A percentile compares a stretch with the other conserved stretches of the same genome.
These are phyloP conservation scores for Knoxdaviesia capensis DNA, from an alignment of 2,329 filamentous ascomycete genomes.

Conservation along the genomic window DNA sequence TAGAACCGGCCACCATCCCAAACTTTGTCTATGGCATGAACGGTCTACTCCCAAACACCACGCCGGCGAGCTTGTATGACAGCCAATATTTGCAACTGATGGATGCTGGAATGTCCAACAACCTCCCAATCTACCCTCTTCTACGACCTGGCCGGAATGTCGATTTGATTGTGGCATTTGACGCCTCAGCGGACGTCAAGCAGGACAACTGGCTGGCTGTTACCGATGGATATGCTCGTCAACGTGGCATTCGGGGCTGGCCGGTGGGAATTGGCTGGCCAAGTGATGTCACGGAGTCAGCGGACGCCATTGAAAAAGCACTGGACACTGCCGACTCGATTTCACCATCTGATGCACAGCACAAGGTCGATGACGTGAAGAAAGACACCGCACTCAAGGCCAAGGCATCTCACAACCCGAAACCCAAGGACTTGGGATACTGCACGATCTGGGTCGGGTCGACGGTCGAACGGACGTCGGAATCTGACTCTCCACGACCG, in stretches of 20 bases:
- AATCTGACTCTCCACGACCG: slow-evolving; percentile 21
- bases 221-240: slow-evolving; percentile 77
- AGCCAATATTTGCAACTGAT: slow-evolving; percentile 62
- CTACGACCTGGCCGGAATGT: slow-evolving; percentile 74
- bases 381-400: slow-evolving; percentile 19
- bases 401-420: slow-evolving; percentile 9
- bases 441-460: slow-evolving; percentile 93
- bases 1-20: slow-evolving; percentile 76
- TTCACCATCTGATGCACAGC: slow-evolving; percentile 31
- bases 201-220: slow-evolving; percentile 94
- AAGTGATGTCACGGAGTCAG: slow-evolving; percentile 25
- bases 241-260: slow-evolving; percentile 86
- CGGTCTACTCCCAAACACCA: slow-evolving; percentile 50
- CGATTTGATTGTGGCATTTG: slow-evolving; percentile 81
- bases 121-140: slow-evolving; percentile 85
- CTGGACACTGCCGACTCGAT: slow-evolving; percentile 44
- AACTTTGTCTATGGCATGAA: slow-evolving; percentile 78
- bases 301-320: slow-evolving; percentile 39
- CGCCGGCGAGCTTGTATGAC: slow-evolving; percentile 57
- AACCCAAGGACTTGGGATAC: slow-evolving; percentile 52
- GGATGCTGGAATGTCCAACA: slow-evolving; percentile 98
- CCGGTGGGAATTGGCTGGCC: slow-evolving; percentile 92
- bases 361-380: slow-evolving; percentile 26
- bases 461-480: slow-evolving; percentile 46
- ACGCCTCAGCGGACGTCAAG: slow-evolving; percentile 81